phyloP scores from a whole-genome alignment of 129 eudicot species.

The Flaveria linearis region DNA sequence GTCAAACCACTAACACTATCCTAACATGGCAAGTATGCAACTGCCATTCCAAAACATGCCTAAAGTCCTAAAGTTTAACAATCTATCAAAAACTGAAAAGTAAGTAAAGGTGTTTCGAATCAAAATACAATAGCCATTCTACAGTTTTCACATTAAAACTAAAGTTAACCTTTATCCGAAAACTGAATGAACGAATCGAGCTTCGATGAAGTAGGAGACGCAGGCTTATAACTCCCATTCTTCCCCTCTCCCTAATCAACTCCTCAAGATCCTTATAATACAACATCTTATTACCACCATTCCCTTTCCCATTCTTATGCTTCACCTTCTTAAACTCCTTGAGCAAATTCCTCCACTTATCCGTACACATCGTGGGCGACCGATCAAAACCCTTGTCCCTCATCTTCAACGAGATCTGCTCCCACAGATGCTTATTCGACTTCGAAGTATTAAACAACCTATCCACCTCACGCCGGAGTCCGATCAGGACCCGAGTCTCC shows the following conservation, averaged over 20 bases:
- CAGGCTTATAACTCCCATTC: slow-evolving; percentile 33
- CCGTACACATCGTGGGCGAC: slow-evolving; percentile 54
- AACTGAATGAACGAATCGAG: slow-evolving; percentile 44
- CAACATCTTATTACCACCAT: slow-evolving; percentile 42
- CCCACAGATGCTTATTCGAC: slow-evolving; percentile 54
- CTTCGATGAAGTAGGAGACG: slow-evolving; percentile 39
- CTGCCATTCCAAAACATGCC: slow-evolving; percentile 6
- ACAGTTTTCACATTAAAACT: not conserved
- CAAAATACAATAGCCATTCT: too few relatives aligned
- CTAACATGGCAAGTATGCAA: not conserved
- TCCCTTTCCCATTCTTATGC: slow-evolving; percentile 30
- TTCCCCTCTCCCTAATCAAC: slow-evolving; percentile 47
- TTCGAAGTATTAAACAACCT: slow-evolving; percentile 45
- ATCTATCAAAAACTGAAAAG: too few relatives aligned
- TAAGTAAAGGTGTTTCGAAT: too few relatives aligned
- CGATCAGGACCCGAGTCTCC: slow-evolving; percentile 46
- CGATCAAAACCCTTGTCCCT: slow-evolving; percentile 54
- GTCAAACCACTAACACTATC: slow-evolving; percentile 13
- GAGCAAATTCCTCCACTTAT: slow-evolving; percentile 53
- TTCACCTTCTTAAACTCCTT: slow-evolving; percentile 55
- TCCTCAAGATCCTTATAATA: slow-evolving; percentile 53
- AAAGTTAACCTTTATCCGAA: slow-evolving; percentile 45
- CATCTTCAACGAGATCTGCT: slow-evolving; percentile 54
- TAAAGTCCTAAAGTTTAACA: not conserved
- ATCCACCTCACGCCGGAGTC: slow-evolving; percentile 49